Evolutionary conservation across 768 basidiomycete genomes (phyloP), one percentile per base, ranked within the genome.

Genomic region (Lentinula guzmanii): DNA sequence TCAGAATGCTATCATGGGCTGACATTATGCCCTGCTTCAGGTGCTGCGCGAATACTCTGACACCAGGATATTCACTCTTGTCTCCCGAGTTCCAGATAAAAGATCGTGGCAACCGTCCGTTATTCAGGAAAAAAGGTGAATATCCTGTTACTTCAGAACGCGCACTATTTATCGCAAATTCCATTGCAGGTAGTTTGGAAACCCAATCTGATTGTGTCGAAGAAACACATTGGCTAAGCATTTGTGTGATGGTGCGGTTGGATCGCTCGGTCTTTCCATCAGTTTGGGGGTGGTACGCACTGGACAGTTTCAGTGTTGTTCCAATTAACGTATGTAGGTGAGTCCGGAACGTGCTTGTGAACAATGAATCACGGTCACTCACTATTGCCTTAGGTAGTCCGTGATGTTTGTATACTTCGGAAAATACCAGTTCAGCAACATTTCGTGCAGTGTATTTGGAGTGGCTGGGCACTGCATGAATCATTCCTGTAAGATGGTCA

Each of bases 221-320:
- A 37, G 37, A 7, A 1, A 37, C 37, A 37, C 37, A 37, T 37
- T 37, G 37, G 7, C 37, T 7, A 8, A 69, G 53, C 8, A 68
- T 63, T 58, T 69, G 65, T 1, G 52, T 52, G 0, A 69, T 55
- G 1, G 58, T 48, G 1, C 65, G 37, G 28, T 61, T 68, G 11
- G 62, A 52, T 46, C 61, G 62, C 63, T 58, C 55, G 21, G 67
- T 43, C 9, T 60, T 58, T 11, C 70, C 69, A 59, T 72, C 69
- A 11, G 73, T 72, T 54, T 74, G 66, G 2, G 71, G 72, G 52
- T 74, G 73, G 52, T 63, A 72, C 1, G 70, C 67, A 24, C 55
- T 69, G 48, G 48, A 71, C 62, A 73, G 63, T 0, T 60, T 48
- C 1, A 71, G 61, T 42, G 68, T 64, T 6, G 64, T 65, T 5